A percentile compares a stretch with the other conserved stretches of the same genome.
Evolutionary conservation across 2,329 filamentous ascomycete genomes (phyloP).

Genomic region (Clarireedia hainanense): DNA sequence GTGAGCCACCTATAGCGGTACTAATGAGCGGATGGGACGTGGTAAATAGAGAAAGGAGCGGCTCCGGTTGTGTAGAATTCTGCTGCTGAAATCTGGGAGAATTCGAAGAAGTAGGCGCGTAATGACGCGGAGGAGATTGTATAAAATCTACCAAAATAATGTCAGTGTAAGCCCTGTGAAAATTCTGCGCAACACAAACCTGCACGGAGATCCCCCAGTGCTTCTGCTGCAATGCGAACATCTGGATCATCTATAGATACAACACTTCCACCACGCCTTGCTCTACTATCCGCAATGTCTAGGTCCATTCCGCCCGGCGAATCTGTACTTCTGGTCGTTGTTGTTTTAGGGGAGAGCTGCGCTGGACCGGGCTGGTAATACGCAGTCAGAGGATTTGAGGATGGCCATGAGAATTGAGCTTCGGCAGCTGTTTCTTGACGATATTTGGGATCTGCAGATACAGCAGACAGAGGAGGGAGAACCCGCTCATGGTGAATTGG

Average conservation of each 20-base stretch:
- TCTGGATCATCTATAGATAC: conserved; percentile 54
- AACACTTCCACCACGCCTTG: conserved; percentile 27
- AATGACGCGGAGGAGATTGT: conserved; percentile 47
- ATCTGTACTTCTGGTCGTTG: conserved; percentile 14
- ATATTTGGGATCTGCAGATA: conserved; percentile 18
- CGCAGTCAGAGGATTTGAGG: conserved; percentile 28
- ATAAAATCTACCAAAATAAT: conserved; percentile 47
- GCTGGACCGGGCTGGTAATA: conserved; percentile 28
- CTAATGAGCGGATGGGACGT: conserved; percentile 82
- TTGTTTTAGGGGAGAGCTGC: conserved; percentile 24
- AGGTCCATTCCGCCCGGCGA: conserved; percentile 27
- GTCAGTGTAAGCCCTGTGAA: conserved; percentile 3
- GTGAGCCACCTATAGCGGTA: conserved; percentile 74
- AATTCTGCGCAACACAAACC: conserved; percentile 40
- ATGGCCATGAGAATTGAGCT: conserved; percentile 25
- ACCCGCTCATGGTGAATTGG: conserved; percentile 26
- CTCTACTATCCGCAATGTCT: conserved; percentile 24
- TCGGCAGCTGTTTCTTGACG: conserved; percentile 17
- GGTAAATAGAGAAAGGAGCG: conserved; percentile 76
- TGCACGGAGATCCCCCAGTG: conserved; percentile 64
- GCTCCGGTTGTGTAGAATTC: conserved; percentile 50
- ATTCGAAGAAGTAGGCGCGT: conserved; percentile 20
- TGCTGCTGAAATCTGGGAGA: conserved; percentile 31
- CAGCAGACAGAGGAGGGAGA: conserved; percentile 24
- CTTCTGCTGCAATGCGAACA: conserved; percentile 65